Base-by-base conservation (phyloP, 2,329 filamentous ascomycete genomes). In the Beauveria asiatica region DNA sequence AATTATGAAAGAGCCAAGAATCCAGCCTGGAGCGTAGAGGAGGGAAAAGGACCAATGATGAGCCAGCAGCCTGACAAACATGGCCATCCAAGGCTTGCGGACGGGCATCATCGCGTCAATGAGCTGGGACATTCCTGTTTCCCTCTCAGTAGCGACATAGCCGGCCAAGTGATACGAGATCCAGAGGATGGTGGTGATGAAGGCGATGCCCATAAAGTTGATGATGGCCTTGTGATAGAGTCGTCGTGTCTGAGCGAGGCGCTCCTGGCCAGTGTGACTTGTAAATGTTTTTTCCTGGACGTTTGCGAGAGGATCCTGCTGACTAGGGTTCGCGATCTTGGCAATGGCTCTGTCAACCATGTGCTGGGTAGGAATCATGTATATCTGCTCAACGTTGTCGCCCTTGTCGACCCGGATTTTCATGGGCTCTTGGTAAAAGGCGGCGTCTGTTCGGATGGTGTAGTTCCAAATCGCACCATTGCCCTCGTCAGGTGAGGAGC, bases 51-150 rank as follows among this genome's bases (percentile, higher is more conserved):
- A 84, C 27, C 94, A 70, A 69, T 96, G 90, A 62, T 92, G 87
- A 0, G 92, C 86, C 9, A 92, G 69, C 16, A 96, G 79, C n/a
- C 92, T 82, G 1, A 88, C 87, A 23, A 85, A 83, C 73, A 93
- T 90, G 10, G 88, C 85, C 67, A 90, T 80, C 90, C 90, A 95
- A 48, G 83, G 78, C 53, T 80, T 80, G 59, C 81, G 80, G 59
- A 89, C 89, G 0, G 90, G 88, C 79, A 94, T 92, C 90, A 96
- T 96, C 59, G 90, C 88, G 73, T 97, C 92, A 48, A 97, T 84
- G 30, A 97, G 78, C 64, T 92, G 89, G 5, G 90, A 90, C 82
- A 96, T 94, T 61, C 92, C 92, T 17, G 85, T 79, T 75, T 97
- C 92, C 60, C 92, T 80, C 74, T 97, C 92, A 2, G 86, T 85